Evolutionary conservation across 208 protist species (phyloP), one percentile per base, ranked within the genome.

Genomic region (Angomonas deanei): DNA sequence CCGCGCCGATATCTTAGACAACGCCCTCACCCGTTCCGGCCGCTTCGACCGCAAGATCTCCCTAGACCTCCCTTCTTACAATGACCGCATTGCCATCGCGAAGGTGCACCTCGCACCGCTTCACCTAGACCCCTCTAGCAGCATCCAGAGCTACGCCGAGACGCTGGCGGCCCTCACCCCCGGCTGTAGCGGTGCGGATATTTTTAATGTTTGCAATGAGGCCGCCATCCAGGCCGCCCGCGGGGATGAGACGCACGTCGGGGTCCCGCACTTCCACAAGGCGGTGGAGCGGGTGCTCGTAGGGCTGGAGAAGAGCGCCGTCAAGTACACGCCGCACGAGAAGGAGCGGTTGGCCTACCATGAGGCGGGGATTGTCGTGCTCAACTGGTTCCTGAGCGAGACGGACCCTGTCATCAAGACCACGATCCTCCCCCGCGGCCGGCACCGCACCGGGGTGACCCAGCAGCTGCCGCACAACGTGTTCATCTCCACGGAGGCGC

Each of bases 161-260:
- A 77, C 58, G 33, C 54, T 92, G 23, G 88, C 89, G 10, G 64
- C 77, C 8, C 68, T 97, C 1, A 98, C 97, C 33, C 93, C 96
- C 5, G 97, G 97, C 27, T 98, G 98, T 78, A 91, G 88, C 46
- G 98, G 98, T 26, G 97, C 96, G 8, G 97, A 99, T 65, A 98
- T 99, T 66, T 96, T 96, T 62, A 99, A 99, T 72, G 88, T 98
- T 2, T 98, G 94, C 82, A 99, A 99, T 70, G 97, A 99, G 85
- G 96, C 95, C 2, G 97, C 97, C 11, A 88, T 99, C 36, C 92
- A 97, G 56, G 97, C 97, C 3, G 95, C 96, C 24, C 82, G 97
- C 28, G 64, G 87, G 48, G 66, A 62, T 42, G 85, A 86, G 31
- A 58, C 79, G 31, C 34, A 55, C 26, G 96, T 99, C 11, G 63